Conservation (phyloP, 495 filamentous ascomycete genomes). For the Rostrohypoxylon terebratum region DNA sequence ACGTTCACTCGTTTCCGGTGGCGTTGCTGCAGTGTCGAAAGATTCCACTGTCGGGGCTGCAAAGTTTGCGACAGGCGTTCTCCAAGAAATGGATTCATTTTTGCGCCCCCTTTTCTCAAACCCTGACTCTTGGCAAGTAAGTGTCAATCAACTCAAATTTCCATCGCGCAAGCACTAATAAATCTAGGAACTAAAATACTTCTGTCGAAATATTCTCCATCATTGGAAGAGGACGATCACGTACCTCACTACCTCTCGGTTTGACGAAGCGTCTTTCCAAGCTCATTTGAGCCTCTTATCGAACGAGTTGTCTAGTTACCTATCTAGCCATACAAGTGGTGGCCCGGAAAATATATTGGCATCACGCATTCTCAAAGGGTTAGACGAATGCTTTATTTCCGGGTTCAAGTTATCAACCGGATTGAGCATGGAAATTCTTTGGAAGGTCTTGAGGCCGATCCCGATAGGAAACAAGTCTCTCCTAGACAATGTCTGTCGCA, state of each 20-base stretch:
- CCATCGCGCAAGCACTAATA: slow-evolving; percentile 29
- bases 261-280: slow-evolving; percentile 67
- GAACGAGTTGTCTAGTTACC: slow-evolving; percentile 45
- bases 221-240: slow-evolving; percentile 70
- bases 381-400: slow-evolving; percentile 58
- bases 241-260: slow-evolving; percentile 54
- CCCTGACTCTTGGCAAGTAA: slow-evolving; percentile 48
- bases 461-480: slow-evolving; percentile 55
- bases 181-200: slow-evolving; percentile 39
- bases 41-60: slow-evolving; percentile 69
- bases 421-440: slow-evolving; percentile 85
- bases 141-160: slow-evolving; percentile 24
- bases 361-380: slow-evolving; percentile 42
- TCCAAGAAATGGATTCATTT: slow-evolving; percentile 52
- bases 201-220: slow-evolving; percentile 56
- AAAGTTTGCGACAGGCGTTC: slow-evolving; percentile 53
- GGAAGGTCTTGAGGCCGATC: slow-evolving; percentile 72
- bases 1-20: slow-evolving; percentile 69
- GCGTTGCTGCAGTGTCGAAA: slow-evolving; percentile 69
- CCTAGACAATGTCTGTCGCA: slow-evolving; percentile 66
- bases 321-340: slow-evolving; percentile 40
- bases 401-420: slow-evolving; percentile 76
- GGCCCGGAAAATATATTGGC: slow-evolving; percentile 46
- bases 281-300: slow-evolving; percentile 60
- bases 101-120: slow-evolving; percentile 44